These are phyloP conservation scores for Backusella sp. DNA, from an alignment of 192 early-diverging fungal genomes.

Conservation along the genomic window DNA sequence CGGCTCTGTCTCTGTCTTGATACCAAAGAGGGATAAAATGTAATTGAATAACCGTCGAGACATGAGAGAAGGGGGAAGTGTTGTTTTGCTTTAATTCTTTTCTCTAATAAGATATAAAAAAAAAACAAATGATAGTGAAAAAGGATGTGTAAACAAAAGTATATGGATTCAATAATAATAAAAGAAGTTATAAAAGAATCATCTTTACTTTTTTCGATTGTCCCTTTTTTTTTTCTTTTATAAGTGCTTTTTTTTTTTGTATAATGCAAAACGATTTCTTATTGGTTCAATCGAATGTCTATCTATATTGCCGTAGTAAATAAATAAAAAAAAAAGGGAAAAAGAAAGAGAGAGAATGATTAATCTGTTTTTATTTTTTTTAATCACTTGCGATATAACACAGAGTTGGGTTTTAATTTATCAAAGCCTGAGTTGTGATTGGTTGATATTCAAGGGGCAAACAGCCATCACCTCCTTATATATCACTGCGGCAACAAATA, in stretches of 20 bases:
- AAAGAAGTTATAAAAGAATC: background rate
- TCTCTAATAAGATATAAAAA: background rate
- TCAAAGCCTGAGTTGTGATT: too few relatives aligned
- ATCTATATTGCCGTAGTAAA: too few relatives aligned
- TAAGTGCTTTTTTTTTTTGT: background rate
- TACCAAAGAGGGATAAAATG: slow-evolving; percentile 21
- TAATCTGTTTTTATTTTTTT: too few relatives aligned
- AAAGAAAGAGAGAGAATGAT: too few relatives aligned
- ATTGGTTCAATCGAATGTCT: background rate
- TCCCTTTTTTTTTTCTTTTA: background rate
- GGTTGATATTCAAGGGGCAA: too few relatives aligned
- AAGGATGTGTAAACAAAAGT: background rate
- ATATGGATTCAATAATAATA: background rate
- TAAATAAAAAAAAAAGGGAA: background rate
- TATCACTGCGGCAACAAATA: too few relatives aligned
- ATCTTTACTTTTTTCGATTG: background rate
- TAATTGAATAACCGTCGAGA: slow-evolving; percentile 1
- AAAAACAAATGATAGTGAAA: background rate
- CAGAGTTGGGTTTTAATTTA: too few relatives aligned
- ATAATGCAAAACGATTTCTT: background rate
- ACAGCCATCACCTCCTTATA: too few relatives aligned
- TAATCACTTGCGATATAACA: too few relatives aligned
- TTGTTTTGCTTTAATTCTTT: too few relatives aligned
- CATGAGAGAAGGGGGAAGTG: background rate
- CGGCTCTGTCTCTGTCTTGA: background rate